Base-by-base conservation (phyloP, 352 stramenopile genomes). In the Phytophthora vignae region DNA sequence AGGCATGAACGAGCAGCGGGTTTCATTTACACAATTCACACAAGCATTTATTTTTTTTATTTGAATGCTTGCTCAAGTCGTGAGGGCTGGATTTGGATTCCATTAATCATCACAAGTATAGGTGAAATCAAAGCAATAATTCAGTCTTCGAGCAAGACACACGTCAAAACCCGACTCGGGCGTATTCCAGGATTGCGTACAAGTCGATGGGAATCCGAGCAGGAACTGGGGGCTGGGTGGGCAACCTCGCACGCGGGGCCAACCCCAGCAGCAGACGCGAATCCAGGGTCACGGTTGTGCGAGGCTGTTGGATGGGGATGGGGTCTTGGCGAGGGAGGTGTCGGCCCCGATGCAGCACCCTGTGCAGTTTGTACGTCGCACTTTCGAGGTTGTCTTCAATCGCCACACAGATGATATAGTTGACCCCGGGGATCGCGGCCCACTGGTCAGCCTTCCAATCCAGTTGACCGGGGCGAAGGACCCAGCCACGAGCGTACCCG, bases 21-120 rank as follows among this genome's bases (percentile, higher is more conserved):
- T 81, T 25, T 59, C 58, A 1, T 87, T 87, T 40, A 15, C 48
- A 2, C 75, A 82, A 59, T 87, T 85, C 60, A 66, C 76, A 7
- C 46, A 73, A 40, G 64, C 68, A n/a, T n/a, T n/a, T n/a, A n/a
- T n/a, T n/a, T n/a, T n/a, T n/a, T n/a, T n/a, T n/a, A 27, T 85
- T 83, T 53, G 33, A 42, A 7, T 40, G 25, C 7, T 69, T 84
- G 15, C 82, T 77, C 71, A 77, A 69, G 54, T 31, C 44, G 38
- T 77, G 59, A 64, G 44, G 44, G 15, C n/a, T 10, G 15, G 17
- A 17, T 42, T 11, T 17, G 36, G 36, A 42, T 42, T 42, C 33
- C 8, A 42, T 27, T 0, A 42, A 5, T 31, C 0, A 31, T 6
- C 27, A 31, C 27, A 3, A 31, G 27, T 31, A 31, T 31, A 31